Conservation (phyloP, 2,329 filamentous ascomycete species). For the Fusarium hainanense region DNA sequence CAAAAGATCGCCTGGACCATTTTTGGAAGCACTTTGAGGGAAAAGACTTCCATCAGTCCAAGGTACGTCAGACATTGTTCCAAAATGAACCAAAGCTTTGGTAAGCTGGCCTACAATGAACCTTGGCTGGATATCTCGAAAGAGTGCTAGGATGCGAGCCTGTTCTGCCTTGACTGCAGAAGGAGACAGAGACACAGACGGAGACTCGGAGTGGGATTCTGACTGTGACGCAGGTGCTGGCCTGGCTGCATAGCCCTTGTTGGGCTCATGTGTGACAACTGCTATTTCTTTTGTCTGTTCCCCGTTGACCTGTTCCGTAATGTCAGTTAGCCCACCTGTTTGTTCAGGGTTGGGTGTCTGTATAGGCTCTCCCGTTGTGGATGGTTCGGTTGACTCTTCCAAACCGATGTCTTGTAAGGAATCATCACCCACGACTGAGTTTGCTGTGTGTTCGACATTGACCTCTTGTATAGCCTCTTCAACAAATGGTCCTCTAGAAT, state of each 20-base stretch:
- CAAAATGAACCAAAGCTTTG: conserved; percentile 72
- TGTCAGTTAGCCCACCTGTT: not conserved
- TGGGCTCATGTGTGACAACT: not conserved
- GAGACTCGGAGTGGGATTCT: conserved; percentile 33
- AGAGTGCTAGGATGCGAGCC: conserved; percentile 66
- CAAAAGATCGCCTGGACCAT: conserved; percentile 68
- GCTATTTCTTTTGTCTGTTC: not conserved
- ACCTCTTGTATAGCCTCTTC: not conserved
- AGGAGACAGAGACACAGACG: conserved; percentile 39
- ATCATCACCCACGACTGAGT: not conserved
- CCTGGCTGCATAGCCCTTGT: not conserved
- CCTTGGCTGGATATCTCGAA: conserved; percentile 66
- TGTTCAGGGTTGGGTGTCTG: not conserved
- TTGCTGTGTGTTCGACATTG: not conserved
- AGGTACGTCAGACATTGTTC: conserved; percentile 66
- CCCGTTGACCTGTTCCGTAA: not conserved
- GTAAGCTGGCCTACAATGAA: conserved; percentile 70
- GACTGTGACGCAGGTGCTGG: not conserved
- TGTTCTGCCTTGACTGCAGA: conserved; percentile 68
- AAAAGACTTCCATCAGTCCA: conserved; percentile 64
- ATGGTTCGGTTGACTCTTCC: not conserved
- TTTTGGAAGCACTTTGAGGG: conserved; percentile 65
- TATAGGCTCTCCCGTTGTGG: not conserved
- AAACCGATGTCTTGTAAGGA: not conserved
- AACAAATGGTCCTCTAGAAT: not conserved